Base-by-base conservation (phyloP, 192 early-diverging fungal species). In the Coemansia sp. region DNA sequence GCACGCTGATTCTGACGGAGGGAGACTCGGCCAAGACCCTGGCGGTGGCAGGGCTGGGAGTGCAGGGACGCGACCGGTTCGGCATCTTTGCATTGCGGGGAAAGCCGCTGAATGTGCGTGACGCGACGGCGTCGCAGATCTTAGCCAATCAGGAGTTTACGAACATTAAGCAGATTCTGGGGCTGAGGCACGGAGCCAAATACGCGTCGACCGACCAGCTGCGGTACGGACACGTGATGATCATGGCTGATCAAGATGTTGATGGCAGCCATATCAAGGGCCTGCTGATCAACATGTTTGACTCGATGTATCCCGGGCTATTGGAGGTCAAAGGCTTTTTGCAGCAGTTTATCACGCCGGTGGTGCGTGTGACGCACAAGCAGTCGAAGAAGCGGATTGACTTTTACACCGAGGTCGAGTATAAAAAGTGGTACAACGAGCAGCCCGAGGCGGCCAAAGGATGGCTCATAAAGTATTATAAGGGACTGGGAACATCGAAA, bases 241-340 rank as follows among this genome's bases (percentile, higher is more conserved):
- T 97, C 58, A 99, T 99, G 97, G 92, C 95, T 4, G 97, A 99
- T 89, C 97, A 96, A 86, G 94, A 96, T 85, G 89, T 94, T 57
- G 94, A 97, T 65, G 95, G 94, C 24, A 94, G 92, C 21, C 95
- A 96, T 64, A 97, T 97, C 82, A 98, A 98, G 75, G 95, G 95
- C 19, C 85, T 99, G 5, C 86, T 99, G 19, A 91, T 99, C 75
- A 99, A 99, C 76, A 90, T 97, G 60, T 83, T 99, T 32, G 95
- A 97, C 79, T 88, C 92, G 52, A 91, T 93, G 79, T 99, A 91
- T 72, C 97, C 97, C 8, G 90, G 87, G 2, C 80, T 99, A 45
- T 78, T 99, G 60, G 87, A 93, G 67, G 86, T 96, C 29, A 89
- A 93, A 8, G 94, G 92, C 0, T 99, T 99, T 75, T 64, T 99